phyloP scores from a whole-genome alignment of 2,329 filamentous ascomycete genomes.

The Colletotrichum limetticola region DNA sequence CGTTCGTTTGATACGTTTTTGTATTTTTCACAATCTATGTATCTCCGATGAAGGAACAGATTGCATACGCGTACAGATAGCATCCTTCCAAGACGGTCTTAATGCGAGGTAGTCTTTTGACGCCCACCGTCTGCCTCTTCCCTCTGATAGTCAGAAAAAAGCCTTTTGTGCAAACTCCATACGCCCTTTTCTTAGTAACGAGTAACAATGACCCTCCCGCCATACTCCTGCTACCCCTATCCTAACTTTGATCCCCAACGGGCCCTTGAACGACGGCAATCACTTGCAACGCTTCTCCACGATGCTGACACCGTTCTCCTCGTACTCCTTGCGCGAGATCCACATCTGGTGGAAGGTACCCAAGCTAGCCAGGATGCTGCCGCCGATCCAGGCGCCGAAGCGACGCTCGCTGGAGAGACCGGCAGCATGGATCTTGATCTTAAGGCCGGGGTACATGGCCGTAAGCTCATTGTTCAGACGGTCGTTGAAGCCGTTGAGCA shows the following conservation, averaged over 20 bases:
- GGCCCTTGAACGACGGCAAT: slow-evolving; percentile 6
- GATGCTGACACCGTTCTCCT: slow-evolving; percentile 90
- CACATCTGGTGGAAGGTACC: slow-evolving; percentile 99
- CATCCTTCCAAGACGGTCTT: slow-evolving; percentile 10
- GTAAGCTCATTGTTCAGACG: slow-evolving; percentile 87
- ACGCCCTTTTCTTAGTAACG: slow-evolving; percentile 25
- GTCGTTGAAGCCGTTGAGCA: slow-evolving; percentile 93
- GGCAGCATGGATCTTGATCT: slow-evolving; percentile 89
- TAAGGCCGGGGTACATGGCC: slow-evolving; percentile 82
- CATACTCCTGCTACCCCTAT: slow-evolving; percentile 31
- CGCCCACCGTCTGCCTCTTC: neutral
- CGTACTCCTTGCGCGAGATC: slow-evolving; percentile 97
- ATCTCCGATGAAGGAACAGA: neutral
- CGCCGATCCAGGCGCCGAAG: slow-evolving; percentile 95
- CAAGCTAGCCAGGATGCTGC: slow-evolving; percentile 92
- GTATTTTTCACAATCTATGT: slow-evolving; percentile 14
- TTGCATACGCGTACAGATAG: neutral
- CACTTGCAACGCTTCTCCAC: slow-evolving; percentile 98
- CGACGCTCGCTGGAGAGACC: slow-evolving; percentile 88
- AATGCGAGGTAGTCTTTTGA: slow-evolving; percentile 12
- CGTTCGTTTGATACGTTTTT: slow-evolving; percentile 14
- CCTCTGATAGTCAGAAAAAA: slow-evolving; percentile 13
- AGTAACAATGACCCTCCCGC: slow-evolving; percentile 16
- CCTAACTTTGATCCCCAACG: neutral
- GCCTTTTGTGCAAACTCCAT: slow-evolving; percentile 32